Percentiles rank a stretch among this genome's conserved stretches.
phyloP scores from a whole-genome alignment of 169 alveolate genomes.

The Eimeria praecox region DNA sequence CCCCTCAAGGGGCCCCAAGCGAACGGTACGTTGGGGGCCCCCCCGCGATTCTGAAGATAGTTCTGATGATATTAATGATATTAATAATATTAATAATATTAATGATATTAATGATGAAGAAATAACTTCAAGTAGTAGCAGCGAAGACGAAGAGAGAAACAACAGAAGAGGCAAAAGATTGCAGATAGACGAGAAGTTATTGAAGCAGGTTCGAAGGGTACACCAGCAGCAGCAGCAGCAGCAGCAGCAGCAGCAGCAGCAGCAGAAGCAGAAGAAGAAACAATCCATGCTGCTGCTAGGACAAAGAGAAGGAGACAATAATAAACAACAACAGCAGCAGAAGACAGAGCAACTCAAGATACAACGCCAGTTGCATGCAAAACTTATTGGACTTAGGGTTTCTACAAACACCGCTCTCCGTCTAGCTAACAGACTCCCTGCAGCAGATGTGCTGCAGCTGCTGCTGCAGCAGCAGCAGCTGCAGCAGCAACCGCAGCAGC shows the following conservation, averaged over 20 bases:
- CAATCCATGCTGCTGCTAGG: not conserved
- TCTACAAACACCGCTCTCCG: constrained; percentile 8
- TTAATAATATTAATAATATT: not conserved
- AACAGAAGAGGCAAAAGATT: not conserved
- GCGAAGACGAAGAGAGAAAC: not conserved
- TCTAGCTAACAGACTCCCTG: constrained; percentile 39
- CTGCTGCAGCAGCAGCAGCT: constrained; percentile 40
- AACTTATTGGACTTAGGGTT: constrained; percentile 61
- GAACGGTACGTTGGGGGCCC: constrained; percentile 12
- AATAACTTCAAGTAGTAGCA: not conserved
- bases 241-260: constrained; percentile 30
- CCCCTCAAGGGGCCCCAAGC: constrained; percentile 58
- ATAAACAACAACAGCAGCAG: constrained; percentile 25
- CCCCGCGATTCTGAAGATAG: not conserved
- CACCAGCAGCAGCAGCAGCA: constrained; percentile 29
- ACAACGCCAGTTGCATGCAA: constrained; percentile 43
- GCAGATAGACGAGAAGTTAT: constrained; percentile 23
- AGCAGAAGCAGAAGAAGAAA: not conserved
- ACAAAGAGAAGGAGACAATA: not conserved
- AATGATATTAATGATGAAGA: constrained; percentile 7
- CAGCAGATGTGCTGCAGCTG: constrained; percentile 22
- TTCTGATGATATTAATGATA: not conserved
- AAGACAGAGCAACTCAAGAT: constrained; percentile 53
- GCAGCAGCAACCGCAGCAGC: constrained; percentile 3
- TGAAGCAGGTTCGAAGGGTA: constrained; percentile 17